These are phyloP conservation scores for Ogataea nonfermentans DNA, from an alignment of 805 yeast genomes.

Conservation along the genomic window DNA sequence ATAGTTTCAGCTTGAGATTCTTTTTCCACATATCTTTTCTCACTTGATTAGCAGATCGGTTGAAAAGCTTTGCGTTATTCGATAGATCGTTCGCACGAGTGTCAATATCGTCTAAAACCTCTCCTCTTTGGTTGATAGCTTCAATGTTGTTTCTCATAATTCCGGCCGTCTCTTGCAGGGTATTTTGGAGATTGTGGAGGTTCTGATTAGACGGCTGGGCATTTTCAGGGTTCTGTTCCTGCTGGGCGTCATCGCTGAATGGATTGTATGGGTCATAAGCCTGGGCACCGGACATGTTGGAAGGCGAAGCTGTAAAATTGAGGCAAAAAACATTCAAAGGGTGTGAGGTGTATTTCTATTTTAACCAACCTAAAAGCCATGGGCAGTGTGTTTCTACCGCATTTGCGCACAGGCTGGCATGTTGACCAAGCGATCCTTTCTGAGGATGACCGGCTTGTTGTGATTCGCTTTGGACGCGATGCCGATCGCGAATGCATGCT, in stretches of 20 bases:
- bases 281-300: slow-evolving; percentile 32
- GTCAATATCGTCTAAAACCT: slow-evolving; percentile 85
- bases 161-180: slow-evolving; percentile 79
- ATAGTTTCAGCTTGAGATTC: slow-evolving; percentile 93
- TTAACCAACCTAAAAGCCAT: slow-evolving; percentile 32
- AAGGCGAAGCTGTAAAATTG: slow-evolving; percentile 2
- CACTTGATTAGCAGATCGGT: slow-evolving; percentile 94
- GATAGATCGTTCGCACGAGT: slow-evolving; percentile 92
- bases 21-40: slow-evolving; percentile 99
- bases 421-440: slow-evolving; percentile 95
- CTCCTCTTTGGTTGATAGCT: slow-evolving; percentile 94
- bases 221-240: slow-evolving; percentile 18
- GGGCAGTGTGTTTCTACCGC: slow-evolving; percentile 84
- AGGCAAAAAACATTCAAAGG: not conserved
- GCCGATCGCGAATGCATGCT: slow-evolving; percentile 74
- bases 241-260: slow-evolving; percentile 31
- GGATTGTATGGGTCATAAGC: slow-evolving; percentile 37
- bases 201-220: slow-evolving; percentile 20
- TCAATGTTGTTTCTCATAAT: slow-evolving; percentile 97
- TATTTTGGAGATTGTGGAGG: slow-evolving; percentile 31
- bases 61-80: slow-evolving; percentile 89
- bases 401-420: slow-evolving; percentile 87
- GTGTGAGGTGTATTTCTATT: slow-evolving; percentile 1
- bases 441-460: slow-evolving; percentile 85
- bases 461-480: slow-evolving; percentile 85